These are phyloP conservation scores for Pugionium dolabratum DNA, from an alignment of 345 rosid species.

Conservation along the genomic window DNA sequence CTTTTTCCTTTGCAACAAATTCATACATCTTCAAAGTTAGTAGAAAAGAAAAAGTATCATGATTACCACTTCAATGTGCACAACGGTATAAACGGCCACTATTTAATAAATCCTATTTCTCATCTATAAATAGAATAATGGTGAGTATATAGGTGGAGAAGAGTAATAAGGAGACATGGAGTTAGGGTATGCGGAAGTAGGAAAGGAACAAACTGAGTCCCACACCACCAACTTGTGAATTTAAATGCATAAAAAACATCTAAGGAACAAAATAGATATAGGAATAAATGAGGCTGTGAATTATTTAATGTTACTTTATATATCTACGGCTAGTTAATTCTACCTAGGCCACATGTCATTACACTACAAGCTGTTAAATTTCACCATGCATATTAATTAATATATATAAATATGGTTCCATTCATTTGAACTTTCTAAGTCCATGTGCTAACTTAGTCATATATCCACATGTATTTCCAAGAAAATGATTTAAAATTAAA, in stretches of 20 bases:
- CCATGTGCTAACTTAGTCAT: background rate
- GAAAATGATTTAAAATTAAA: background rate
- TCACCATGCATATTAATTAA: constrained; percentile 31
- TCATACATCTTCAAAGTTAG: constrained; percentile 6
- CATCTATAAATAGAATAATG: constrained; percentile 33
- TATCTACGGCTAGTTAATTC: constrained; percentile 42
- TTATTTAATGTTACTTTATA: constrained; percentile 37
- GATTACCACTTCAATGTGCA: constrained; percentile 1
- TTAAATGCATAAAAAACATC: constrained; percentile 32
- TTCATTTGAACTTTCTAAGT: constrained; percentile 25
- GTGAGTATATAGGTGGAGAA: constrained; percentile 30
- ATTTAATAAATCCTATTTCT: constrained; percentile 31
- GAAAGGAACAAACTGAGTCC: constrained; percentile 63
- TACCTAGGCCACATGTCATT: constrained; percentile 45
- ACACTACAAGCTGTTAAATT: constrained; percentile 25
- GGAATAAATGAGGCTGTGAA: constrained; percentile 48
- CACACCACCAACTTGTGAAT: constrained; percentile 47
- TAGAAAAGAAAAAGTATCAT: background rate
- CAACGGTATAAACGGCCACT: constrained; percentile 44
- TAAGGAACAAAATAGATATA: constrained; percentile 27
- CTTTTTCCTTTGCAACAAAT: constrained; percentile 16
- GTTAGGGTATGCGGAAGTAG: constrained; percentile 33
- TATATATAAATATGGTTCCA: background rate
- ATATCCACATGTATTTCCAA: constrained; percentile 16
- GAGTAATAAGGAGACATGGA: constrained; percentile 19